phyloP scores from a whole-genome alignment of 208 protist species.

The Leishmania guyanensis region DNA sequence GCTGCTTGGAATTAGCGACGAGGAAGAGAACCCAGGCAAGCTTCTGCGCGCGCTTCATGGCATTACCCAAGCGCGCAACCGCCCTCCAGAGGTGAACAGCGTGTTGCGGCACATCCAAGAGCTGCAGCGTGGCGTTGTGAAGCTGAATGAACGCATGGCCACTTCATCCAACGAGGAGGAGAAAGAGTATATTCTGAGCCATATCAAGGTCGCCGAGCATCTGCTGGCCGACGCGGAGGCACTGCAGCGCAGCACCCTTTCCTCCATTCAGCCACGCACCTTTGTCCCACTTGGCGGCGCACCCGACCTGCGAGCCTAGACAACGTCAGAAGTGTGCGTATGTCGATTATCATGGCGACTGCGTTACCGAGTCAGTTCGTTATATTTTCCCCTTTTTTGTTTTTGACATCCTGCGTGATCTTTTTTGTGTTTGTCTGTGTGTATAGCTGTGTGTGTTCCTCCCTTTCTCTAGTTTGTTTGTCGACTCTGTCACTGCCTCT shows the following conservation, averaged over 20 bases:
- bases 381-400: background rate
- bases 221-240: constrained; percentile 54
- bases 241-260: constrained; percentile 40
- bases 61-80: constrained; percentile 56
- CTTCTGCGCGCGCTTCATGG: constrained; percentile 56
- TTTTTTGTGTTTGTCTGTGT: background rate
- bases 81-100: constrained; percentile 51
- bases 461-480: too few relatives aligned
- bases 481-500: background rate
- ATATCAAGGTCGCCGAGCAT: constrained; percentile 43
- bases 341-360: background rate
- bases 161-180: constrained; percentile 46
- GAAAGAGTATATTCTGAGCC: constrained; percentile 48
- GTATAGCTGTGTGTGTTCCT: background rate
- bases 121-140: constrained; percentile 57
- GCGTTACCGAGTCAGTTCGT: background rate
- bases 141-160: constrained; percentile 44
- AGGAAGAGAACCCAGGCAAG: constrained; percentile 57
- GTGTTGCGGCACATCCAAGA: constrained; percentile 53
- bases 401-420: background rate
- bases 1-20: constrained; percentile 69
- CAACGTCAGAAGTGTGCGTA: background rate
- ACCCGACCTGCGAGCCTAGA: constrained; percentile 10
- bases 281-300: constrained; percentile 56
- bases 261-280: constrained; percentile 25